These are phyloP conservation scores for Globisporangium rhizosaccharum DNA, from an alignment of 352 stramenopile species.

Conservation along the genomic window DNA sequence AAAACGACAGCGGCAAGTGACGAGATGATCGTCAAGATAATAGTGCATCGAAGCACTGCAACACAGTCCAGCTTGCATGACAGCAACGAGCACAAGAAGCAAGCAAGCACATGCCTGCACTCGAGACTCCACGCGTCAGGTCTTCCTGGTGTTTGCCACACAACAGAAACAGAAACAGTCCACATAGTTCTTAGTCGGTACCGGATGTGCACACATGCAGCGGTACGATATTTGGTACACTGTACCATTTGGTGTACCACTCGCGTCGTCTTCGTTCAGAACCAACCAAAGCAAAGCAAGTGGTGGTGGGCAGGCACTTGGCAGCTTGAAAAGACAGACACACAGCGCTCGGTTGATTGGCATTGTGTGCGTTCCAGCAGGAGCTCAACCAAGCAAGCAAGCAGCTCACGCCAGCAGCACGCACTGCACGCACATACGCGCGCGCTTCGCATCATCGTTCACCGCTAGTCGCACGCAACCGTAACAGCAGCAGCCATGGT, in stretches of 20 bases:
- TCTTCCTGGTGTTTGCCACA: too few species aligned
- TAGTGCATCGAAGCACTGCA: too few species aligned
- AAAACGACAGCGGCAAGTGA: too few species aligned
- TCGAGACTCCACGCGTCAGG: too few species aligned
- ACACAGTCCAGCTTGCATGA: too few species aligned
- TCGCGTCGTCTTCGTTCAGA: conserved; percentile 13
- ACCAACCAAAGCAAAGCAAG: conserved; percentile 29
- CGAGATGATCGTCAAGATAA: too few species aligned
- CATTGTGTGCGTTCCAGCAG: conserved; percentile 18
- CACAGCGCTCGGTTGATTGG: not conserved
- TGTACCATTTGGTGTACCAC: conserved; percentile 3
- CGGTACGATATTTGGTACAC: not conserved
- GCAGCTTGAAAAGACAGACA: conserved; percentile 18
- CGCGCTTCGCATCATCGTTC: not conserved
- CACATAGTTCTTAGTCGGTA: too few species aligned
- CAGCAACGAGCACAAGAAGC: too few species aligned
- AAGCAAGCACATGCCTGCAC: too few species aligned
- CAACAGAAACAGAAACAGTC: too few species aligned
- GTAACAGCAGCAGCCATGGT: conserved; percentile 74
- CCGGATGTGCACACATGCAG: not conserved
- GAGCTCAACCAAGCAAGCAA: conserved; percentile 8
- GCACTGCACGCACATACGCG: not conserved
- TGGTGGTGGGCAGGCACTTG: conserved; percentile 1
- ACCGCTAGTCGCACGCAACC: not conserved
- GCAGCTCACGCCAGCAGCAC: not conserved